A percentile compares a stretch with the other conserved stretches of the same genome.
These are phyloP conservation scores for Aspergillus sp. DNA, from an alignment of 2,329 filamentous ascomycete species.

Conservation along the genomic window DNA sequence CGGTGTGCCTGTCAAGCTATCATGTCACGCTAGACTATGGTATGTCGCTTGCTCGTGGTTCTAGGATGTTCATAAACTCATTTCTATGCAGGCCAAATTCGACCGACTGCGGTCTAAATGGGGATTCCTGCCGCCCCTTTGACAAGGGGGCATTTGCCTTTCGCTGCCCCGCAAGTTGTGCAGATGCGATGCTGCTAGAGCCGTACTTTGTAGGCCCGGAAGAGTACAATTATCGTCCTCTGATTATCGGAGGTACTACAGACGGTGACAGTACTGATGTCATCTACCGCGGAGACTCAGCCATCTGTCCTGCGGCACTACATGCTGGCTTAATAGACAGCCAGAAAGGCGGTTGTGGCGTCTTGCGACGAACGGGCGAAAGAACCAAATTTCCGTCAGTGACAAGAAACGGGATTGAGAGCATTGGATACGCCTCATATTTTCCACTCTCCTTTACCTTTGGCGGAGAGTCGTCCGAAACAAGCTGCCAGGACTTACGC, in stretches of 20 bases:
- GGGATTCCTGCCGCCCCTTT: constrained; percentile 60
- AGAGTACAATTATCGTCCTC: constrained; percentile 55
- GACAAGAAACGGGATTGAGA: constrained; percentile 54
- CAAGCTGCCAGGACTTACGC: constrained; percentile 55
- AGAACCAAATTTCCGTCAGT: constrained; percentile 49
- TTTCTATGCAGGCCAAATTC: constrained; percentile 35
- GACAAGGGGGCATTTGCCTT: constrained; percentile 57
- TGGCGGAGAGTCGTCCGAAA: constrained; percentile 34
- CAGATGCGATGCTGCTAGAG: constrained; percentile 53
- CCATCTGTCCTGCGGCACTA: constrained; percentile 61
- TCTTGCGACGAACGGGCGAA: constrained; percentile 56
- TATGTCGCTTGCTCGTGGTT: constrained; percentile 32
- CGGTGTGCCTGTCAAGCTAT: constrained; percentile 38
- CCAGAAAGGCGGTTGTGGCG: constrained; percentile 58
- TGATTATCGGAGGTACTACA: constrained; percentile 58
- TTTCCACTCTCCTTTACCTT: constrained; percentile 63
- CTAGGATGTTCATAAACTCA: background rate
- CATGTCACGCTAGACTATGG: constrained; percentile 41
- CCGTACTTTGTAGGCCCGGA: constrained; percentile 60
- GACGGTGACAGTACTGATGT: constrained; percentile 43
- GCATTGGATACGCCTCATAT: constrained; percentile 56
- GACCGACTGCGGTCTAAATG: constrained; percentile 57
- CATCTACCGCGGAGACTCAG: constrained; percentile 62
- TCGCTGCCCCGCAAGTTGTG: constrained; percentile 61
- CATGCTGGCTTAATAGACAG: constrained; percentile 61